Percentiles rank a stretch among this genome's conserved stretches.
Conservation (phyloP, 1,284 basidiomycete species). For the Austropuccinia psidii region DNA sequence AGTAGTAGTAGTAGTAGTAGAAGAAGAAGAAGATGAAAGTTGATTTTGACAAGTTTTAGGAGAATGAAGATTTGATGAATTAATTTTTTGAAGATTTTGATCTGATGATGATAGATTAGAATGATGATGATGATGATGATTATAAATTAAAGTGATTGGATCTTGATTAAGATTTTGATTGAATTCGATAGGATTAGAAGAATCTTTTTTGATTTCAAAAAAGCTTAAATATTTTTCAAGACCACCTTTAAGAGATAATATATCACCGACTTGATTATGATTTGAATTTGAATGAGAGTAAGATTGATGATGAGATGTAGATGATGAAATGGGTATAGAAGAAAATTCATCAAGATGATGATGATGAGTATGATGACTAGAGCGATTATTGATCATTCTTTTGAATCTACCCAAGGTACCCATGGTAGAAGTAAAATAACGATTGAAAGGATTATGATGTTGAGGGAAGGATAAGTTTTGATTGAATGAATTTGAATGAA, state of each 20-base stretch:
- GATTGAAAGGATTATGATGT: conserved; percentile 40
- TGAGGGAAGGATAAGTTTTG: conserved; percentile 35
- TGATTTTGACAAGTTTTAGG: too few species aligned
- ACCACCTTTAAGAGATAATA: conserved; percentile 39
- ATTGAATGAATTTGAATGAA: background rate
- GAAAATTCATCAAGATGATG: background rate
- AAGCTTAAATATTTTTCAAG: conserved; percentile 40
- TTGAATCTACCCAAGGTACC: conserved; percentile 43
- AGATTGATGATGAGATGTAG: conserved; percentile 6
- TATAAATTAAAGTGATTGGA: too few species aligned
- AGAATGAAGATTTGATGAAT: too few species aligned
- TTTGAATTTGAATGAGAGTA: conserved; percentile 35
- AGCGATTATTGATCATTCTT: conserved; percentile 40
- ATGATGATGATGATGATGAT: too few species aligned
- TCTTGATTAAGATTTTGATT: too few species aligned
- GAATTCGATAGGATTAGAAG: too few species aligned
- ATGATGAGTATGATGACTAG: background rate
- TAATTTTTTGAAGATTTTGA: too few species aligned
- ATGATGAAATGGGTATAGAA: background rate
- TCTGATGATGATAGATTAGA: too few species aligned
- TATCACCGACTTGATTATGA: conserved; percentile 38
- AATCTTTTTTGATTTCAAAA: conserved; percentile 36
- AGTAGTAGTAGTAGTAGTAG: too few species aligned
- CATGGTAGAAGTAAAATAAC: conserved; percentile 41
- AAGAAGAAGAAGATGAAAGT: too few species aligned